Evolutionary conservation across 768 basidiomycete genomes (phyloP).

Genomic region (Cystofilobasidium capitatum): DNA sequence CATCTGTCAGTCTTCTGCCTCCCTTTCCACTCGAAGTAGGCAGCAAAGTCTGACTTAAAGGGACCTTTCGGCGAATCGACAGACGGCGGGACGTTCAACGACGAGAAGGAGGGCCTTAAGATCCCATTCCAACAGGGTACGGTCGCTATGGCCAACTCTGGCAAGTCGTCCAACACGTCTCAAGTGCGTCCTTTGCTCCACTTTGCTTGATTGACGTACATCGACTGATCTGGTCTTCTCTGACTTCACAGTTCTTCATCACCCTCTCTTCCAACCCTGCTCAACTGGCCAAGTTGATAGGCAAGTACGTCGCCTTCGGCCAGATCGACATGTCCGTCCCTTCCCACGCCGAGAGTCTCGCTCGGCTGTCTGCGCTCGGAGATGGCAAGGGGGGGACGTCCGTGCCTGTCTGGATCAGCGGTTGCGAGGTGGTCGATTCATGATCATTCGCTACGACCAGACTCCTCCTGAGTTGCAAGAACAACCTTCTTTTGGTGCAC

Average conservation of each 20-base stretch:
- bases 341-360: constrained; percentile 36
- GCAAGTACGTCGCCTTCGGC: constrained; percentile 48
- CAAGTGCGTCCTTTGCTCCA: constrained; percentile 28
- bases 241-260: constrained; percentile 45
- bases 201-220: constrained; percentile 14
- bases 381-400: constrained; percentile 38
- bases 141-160: constrained; percentile 50
- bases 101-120: constrained; percentile 49
- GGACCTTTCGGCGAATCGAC: neutral
- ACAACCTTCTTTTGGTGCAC: no score
- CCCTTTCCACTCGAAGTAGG: neutral
- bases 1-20: constrained; percentile 35
- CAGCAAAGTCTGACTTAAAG: neutral
- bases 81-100: constrained; percentile 48
- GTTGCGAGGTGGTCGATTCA: neutral
- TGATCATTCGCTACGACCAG: no score
- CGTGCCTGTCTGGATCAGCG: constrained; percentile 44
- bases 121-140: constrained; percentile 43
- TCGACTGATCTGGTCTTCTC: neutral
- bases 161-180: constrained; percentile 42
- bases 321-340: constrained; percentile 36
- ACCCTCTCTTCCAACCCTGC: constrained; percentile 44
- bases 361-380: constrained; percentile 39
- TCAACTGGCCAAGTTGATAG: constrained; percentile 46
- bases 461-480: no score